Conservation (phyloP, 2,329 filamentous ascomycete species). For the Fusarium sp. region DNA sequence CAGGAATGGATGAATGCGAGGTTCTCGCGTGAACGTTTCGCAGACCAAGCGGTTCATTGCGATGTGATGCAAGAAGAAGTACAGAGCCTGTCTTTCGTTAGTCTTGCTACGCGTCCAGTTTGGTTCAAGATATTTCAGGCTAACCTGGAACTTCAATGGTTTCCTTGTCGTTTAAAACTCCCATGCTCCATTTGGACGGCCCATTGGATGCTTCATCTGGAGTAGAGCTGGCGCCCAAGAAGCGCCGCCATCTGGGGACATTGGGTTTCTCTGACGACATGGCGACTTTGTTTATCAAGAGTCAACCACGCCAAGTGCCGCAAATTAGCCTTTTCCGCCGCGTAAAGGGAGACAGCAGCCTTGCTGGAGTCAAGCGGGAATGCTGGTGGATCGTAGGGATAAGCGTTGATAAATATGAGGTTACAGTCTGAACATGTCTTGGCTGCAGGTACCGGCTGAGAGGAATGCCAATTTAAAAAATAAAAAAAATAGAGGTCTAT, state of each 20-base stretch:
- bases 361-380: neutral
- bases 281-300: neutral
- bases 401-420: conserved; percentile 13
- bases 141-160: conserved; percentile 89
- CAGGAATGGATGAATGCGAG: conserved; percentile 66
- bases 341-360: neutral
- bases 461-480: neutral
- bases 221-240: conserved; percentile 29
- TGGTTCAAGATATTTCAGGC: conserved; percentile 31
- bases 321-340: neutral
- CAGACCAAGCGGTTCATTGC: conserved; percentile 68
- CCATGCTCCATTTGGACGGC: conserved; percentile 67
- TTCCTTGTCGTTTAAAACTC: conserved; percentile 81
- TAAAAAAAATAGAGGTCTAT: neutral
- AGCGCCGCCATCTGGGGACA: conserved; percentile 30
- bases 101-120: neutral
- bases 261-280: conserved; percentile 33
- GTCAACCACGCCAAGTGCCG: neutral
- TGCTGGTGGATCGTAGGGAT: neutral
- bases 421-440: conserved; percentile 1
- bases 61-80: conserved; percentile 62
- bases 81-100: conserved; percentile 60
- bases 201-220: conserved; percentile 22
- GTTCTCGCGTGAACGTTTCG: conserved; percentile 65
- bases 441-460: conserved; percentile 4